Conservation (phyloP, 2,329 filamentous ascomycete species). For the Hypoxylon sp. region DNA sequence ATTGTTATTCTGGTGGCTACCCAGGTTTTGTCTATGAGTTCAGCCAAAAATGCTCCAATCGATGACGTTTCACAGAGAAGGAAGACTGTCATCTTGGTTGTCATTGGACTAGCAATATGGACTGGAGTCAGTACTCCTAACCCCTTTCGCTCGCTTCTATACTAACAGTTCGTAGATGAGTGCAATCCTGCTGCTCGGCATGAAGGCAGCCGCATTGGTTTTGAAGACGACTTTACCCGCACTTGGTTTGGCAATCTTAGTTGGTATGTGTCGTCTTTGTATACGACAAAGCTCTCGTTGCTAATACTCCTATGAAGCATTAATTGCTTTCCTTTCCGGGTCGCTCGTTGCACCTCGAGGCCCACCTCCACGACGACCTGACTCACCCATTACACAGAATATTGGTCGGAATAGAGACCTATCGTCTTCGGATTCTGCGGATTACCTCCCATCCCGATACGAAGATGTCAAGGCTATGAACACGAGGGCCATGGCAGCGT, state of each 20-base stretch:
- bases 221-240: conserved; percentile 64
- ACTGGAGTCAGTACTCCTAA: conserved; percentile 59
- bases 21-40: conserved; percentile 55
- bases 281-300: conserved; percentile 4
- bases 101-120: conserved; percentile 64
- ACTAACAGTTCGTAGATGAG: conserved; percentile 57
- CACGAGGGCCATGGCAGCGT: conserved; percentile 53
- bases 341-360: conserved; percentile 50
- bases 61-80: conserved; percentile 48
- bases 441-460: conserved; percentile 60
- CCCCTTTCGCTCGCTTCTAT: conserved; percentile 25
- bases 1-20: conserved; percentile 58
- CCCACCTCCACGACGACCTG: conserved; percentile 50
- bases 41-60: conserved; percentile 51
- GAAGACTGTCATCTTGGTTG: conserved; percentile 57
- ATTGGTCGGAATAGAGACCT: conserved; percentile 54
- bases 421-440: conserved; percentile 56
- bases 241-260: conserved; percentile 60
- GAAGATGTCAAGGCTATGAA: conserved; percentile 62
- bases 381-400: conserved; percentile 56
- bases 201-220: conserved; percentile 56
- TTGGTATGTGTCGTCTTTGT: conserved; percentile 56
- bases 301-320: conserved; percentile 47
- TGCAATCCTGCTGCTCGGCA: conserved; percentile 63
- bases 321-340: conserved; percentile 56